Conservation (phyloP, 805 yeast genomes). For the Nakazawaea pomicola region DNA sequence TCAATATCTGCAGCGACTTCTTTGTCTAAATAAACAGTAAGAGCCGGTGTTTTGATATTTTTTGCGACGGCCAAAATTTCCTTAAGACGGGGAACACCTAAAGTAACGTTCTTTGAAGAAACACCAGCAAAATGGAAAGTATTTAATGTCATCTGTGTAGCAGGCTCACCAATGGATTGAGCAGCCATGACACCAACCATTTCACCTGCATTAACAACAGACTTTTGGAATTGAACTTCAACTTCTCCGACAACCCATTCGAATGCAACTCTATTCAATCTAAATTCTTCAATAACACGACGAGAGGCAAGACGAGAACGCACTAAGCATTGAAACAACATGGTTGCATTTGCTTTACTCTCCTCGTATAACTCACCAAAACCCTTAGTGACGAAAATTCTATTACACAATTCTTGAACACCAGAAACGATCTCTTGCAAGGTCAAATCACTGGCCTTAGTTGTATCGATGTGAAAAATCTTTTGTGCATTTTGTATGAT, state of each 20-base stretch:
- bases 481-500: slow-evolving; percentile 96
- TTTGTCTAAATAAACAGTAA: slow-evolving; percentile 85
- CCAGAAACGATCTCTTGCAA: slow-evolving; percentile 73
- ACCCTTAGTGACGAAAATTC: slow-evolving; percentile 78
- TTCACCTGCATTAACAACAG: slow-evolving; percentile 94
- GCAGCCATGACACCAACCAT: slow-evolving; percentile 99
- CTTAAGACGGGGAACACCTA: slow-evolving; percentile 97
- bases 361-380: slow-evolving; percentile 65
- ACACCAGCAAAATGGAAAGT: slow-evolving; percentile 99
- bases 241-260: slow-evolving; percentile 96
- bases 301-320: slow-evolving; percentile 90
- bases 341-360: slow-evolving; percentile 90
- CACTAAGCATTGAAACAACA: slow-evolving; percentile 83
- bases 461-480: slow-evolving; percentile 88
- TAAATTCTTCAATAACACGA: slow-evolving; percentile 87
- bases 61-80: slow-evolving; percentile 98
- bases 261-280: slow-evolving; percentile 78
- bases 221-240: slow-evolving; percentile 87
- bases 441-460: slow-evolving; percentile 85
- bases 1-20: slow-evolving; percentile 86
- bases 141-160: slow-evolving; percentile 95
- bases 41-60: slow-evolving; percentile 98
- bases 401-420: slow-evolving; percentile 63
- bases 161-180: slow-evolving; percentile 97
- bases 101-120: slow-evolving; percentile 90